Evolutionary conservation across 106 monocot genomes (phyloP), one percentile per base, ranked within the genome.

Genomic region (Alisma plantagoaquatica): DNA sequence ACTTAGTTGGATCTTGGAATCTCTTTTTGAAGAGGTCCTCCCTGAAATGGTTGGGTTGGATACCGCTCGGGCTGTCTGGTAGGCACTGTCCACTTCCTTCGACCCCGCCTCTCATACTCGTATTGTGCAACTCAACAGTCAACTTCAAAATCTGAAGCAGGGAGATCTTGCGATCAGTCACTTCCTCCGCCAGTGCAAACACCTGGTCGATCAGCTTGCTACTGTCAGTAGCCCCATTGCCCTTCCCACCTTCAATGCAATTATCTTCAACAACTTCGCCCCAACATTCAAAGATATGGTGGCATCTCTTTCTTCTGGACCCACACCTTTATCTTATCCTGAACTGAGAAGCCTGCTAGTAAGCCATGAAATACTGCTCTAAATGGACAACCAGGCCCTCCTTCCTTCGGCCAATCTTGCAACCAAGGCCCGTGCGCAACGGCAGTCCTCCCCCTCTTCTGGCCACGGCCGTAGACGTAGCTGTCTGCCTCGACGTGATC

Each of bases 181-280:
- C 16, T 56, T 10, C 23, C 33, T 56, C 18, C 56, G 41, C 20
- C 18, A 56, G 23, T 32, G 35, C 33, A 56, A 56, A 38, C 3
- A 12, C 16, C 6, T 35, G 5, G 19, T 10, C 16, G 56, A 56
- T 38, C 16, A 56, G 12, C 56, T 56, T 23, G 35, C 35, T 2
- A 8, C 56, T 21, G 21, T 41, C 12, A 12, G 35, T 11, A 7
- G 15, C 18, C 56, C 56, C 17, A 19, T 56, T 23, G 1, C 19
- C 23, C 12, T 15, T 23, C 18, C 33, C 2, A 38, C 33, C 14
- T 21, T 56, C 6, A 19, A 35, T 35, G 19, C 33, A 9, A 15
- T 56, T 25, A 33, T 56, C 4, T 38, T 56, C 35, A 10, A 28
- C 7, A 18, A 18, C 33, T 14, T 56, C 9, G 18, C 18, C 41